Percentiles rank a stretch among this genome's conserved stretches.
These are phyloP conservation scores for Alternaria metachromatica DNA, from an alignment of 2,329 filamentous ascomycete species.

Conservation along the genomic window DNA sequence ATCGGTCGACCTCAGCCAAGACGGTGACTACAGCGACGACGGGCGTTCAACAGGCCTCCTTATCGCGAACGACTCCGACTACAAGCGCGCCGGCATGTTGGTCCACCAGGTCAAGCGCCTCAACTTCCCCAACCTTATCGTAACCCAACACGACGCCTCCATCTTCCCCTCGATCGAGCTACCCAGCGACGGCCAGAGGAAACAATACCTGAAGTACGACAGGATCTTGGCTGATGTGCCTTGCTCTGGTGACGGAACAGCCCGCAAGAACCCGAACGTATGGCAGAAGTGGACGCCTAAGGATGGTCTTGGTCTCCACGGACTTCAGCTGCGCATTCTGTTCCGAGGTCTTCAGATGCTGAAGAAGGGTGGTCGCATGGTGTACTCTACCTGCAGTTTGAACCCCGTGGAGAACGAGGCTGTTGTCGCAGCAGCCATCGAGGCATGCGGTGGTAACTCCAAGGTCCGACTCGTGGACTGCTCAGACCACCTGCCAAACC, in stretches of 20 bases:
- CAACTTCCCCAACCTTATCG: constrained; percentile 93
- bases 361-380: constrained; percentile 90
- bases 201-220: constrained; percentile 92
- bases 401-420: constrained; percentile 98
- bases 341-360: constrained; percentile 94
- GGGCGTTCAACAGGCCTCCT: constrained; percentile 89
- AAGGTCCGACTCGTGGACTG: constrained; percentile 89
- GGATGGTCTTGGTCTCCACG: constrained; percentile 84
- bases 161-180: constrained; percentile 92
- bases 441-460: constrained; percentile 80
- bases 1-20: constrained; percentile 63
- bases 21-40: constrained; percentile 69
- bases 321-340: constrained; percentile 87
- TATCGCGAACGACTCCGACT: constrained; percentile 95
- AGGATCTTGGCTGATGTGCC: constrained; percentile 95
- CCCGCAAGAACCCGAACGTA: constrained; percentile 89
- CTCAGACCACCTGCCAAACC: constrained; percentile 74
- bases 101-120: constrained; percentile 97
- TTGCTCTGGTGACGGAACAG: constrained; percentile 93
- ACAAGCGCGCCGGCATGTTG: constrained; percentile 95
- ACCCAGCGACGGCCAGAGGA: constrained; percentile 63
- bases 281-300: constrained; percentile 95
- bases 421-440: constrained; percentile 85
- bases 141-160: constrained; percentile 97
- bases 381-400: constrained; percentile 99